Evolutionary conservation across 495 filamentous ascomycete species (phyloP), one percentile per base, ranked within the genome.

Genomic region (Podospora sp.): DNA sequence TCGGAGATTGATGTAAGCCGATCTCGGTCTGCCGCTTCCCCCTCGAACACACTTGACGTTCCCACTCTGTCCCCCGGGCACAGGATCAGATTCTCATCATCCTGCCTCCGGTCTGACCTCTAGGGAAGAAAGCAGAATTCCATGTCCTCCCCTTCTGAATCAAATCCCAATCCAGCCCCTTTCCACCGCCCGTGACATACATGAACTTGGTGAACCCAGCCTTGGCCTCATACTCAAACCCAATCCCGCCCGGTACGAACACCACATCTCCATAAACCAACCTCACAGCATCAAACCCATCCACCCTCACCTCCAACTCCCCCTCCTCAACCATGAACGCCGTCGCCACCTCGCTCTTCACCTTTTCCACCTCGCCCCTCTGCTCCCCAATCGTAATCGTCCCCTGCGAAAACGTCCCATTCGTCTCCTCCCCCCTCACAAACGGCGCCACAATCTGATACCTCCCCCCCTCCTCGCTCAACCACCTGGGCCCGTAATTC

Each of bases 401-500:
- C 24, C 67, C 67, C 56, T 65, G 61, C 36, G 80, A 80, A 59
- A 80, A 79, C 65, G 75, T 79, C 27, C 60, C 69, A 14, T 78
- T 75, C 40, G 76, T 73, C 27, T 78, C 60, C 66, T 74, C 67
- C n/a, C 69, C 67, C 20, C 76, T 76, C 9, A 79, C 77, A 26
- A 83, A 72, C n/a, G 81, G 81, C 60, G 78, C 73, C 3, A 83
- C 68, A 36, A 82, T 74, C 70, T 81, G 78, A 71, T 81, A 82
- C 22, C 79, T 73, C 52, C 74, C 68, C 12, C 29, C 51, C 63
- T 68, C 49, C 16, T 71, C 71, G 63, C 70, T 78, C 3, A 83
- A 69, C 52, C 76, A 80, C 65, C 80, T 80, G 0, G 79, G 79
- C 6, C 81, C 80, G 63, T 78, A 80, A 35, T 74, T 72, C 27